Base-by-base conservation (phyloP, 176 grass and related monocot species). In the Aegilops longissima region DNA sequence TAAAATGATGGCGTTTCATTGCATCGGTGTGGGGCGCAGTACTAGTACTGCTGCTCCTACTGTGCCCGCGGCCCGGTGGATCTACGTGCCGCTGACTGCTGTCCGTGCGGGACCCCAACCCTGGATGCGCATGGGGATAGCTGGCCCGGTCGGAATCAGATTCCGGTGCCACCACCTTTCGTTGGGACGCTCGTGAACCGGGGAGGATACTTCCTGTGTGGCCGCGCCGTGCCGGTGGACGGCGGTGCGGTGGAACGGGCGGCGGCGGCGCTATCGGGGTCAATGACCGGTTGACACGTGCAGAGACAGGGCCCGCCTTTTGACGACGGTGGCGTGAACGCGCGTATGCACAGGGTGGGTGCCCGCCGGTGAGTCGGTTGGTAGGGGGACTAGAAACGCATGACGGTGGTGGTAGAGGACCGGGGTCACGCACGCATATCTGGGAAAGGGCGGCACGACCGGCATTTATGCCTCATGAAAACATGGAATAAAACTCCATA, bases 1-100 rank as follows among this genome's bases (percentile, higher is more conserved):
- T 81, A 64, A 81, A 85, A 89, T 87, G 83, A 91, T 78, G 84
- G 70, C 82, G 17, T 45, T 56, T 23, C 61, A 72, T 9, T 61
- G 78, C 78, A 54, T 69, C 52, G 73, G 69, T 67, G 88, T 62
- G 27, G 79, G 78, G 78, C 52, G 64, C 6, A 5, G 59, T 9
- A 27, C 6, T 25, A 5, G 59, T 8, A 27, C 6, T 25, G 25
- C 24, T 3, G 5, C 49, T 52, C 4, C 49, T 65, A 18, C 66
- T 61, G 87, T 59, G 66, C n/a, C 58, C 76, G 54, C 78, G 67
- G 29, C 71, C 81, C 77, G 20, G 33, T 79, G 76, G 83, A 77
- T 39, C 45, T 31, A 79, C 75, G 74, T 30, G 68, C 64, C 58
- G 81, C 61, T 44, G 63, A n/a, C 45, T n/a, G 61, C 12, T 31